These are phyloP conservation scores for Sporothrix protearum DNA, from an alignment of 2,329 filamentous ascomycete species.

Conservation along the genomic window DNA sequence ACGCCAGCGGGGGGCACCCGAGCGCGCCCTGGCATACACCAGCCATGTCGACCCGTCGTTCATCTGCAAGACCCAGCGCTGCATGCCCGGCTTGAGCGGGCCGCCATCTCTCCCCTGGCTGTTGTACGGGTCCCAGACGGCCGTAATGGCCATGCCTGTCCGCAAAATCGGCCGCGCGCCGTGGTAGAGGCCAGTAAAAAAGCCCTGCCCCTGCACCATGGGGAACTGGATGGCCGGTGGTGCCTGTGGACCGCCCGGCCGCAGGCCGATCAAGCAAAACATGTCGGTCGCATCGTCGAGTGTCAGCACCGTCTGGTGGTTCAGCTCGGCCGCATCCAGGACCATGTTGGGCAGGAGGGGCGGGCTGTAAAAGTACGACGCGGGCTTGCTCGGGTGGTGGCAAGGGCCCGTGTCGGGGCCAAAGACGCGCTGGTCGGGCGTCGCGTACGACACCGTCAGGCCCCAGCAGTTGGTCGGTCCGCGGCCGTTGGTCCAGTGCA, in stretches of 20 bases:
- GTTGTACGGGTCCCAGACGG: conserved; percentile 4
- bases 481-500: conserved; percentile 64
- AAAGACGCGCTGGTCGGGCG: conserved; percentile 63
- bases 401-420: conserved; percentile 49
- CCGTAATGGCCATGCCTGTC: conserved; percentile 46
- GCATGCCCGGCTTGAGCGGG: conserved; percentile 53
- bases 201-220: conserved; percentile 84
- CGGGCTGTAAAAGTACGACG: conserved; percentile 72
- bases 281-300: conserved; percentile 54
- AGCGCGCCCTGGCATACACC: conserved; percentile 66
- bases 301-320: conserved; percentile 54
- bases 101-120: not conserved
- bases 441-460: conserved; percentile 70
- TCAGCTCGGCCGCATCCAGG: conserved; percentile 73
- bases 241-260: conserved; percentile 41
- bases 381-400: conserved; percentile 15
- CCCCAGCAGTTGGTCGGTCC: conserved; percentile 68
- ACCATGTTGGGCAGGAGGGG: conserved; percentile 77
- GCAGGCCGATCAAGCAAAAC: conserved; percentile 66
- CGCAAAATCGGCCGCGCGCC: conserved; percentile 69
- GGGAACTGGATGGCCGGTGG: conserved; percentile 69
- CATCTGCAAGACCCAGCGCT: conserved; percentile 71
- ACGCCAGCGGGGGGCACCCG: conserved; percentile 57
- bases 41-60: conserved; percentile 75
- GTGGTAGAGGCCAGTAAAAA: conserved; percentile 73